Base-by-base conservation (phyloP, 257 asterid species). In the Ilex aquifolium region DNA sequence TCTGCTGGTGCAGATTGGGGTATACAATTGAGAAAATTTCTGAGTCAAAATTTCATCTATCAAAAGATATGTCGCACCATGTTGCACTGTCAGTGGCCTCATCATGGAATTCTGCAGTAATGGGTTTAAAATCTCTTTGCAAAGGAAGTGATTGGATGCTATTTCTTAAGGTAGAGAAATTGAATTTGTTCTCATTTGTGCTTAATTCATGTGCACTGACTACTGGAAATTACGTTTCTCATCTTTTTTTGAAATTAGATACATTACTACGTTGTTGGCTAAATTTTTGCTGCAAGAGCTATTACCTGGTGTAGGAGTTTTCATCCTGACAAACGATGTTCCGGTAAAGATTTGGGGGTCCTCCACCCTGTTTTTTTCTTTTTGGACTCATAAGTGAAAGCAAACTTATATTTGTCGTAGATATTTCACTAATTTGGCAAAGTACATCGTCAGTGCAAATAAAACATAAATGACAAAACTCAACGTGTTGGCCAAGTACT, bases 61-160 rank as follows among this genome's bases (percentile, higher is more conserved):
- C 88, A 31, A 76, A 72, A 77, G 82, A 77, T 36, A 64, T 60
- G 67, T 74, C 85, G 1, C 81, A 56, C 63, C 83, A 71, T 59
- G 63, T 80, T 63, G 81, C 85, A 49, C 56, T 63, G 67, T 76
- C 85, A 58, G 68, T 80, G 65, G 85, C 85, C 36, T 83, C 89
- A 0, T 12, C 56, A 60, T 90, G 97, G 97, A 90, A 87, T 60
- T 79, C 85, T 61, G 71, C 77, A 17, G 74, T 80, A 52, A 55
- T 64, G 68, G 86, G 85, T 66, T 71, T 85, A 66, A 85, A 80
- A 76, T 78, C 87, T 64, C 82, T 90, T 55, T 81, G 95, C 78
- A 80, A 69, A 68, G 97, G 95, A 74, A 77, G 76, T 39, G 90
- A 83, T 64, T 70, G 87, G 76, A 63, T 17, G 69, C 81, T 85